phyloP scores from a whole-genome alignment of 495 filamentous ascomycete genomes.

The Extremus antarcticus region DNA sequence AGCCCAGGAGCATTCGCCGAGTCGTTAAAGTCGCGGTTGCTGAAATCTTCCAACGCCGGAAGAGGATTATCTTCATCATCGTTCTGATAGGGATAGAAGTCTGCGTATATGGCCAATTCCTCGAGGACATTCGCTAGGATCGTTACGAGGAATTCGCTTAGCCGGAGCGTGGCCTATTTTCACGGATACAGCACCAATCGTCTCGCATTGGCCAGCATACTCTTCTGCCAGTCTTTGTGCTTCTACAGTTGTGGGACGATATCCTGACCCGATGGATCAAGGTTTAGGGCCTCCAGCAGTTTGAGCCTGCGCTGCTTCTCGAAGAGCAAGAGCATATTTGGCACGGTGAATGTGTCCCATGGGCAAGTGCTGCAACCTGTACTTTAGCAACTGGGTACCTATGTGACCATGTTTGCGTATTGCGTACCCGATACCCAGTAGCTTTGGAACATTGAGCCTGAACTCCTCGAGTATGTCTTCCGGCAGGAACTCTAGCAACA shows the following conservation, averaged over 20 bases:
- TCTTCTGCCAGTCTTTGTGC: conserved; percentile 21
- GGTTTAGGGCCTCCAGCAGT: conserved; percentile 29
- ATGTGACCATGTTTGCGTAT: too few species aligned
- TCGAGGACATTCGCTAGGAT: conserved; percentile 20
- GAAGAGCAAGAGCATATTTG: conserved; percentile 30
- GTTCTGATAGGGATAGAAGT: conserved; percentile 17
- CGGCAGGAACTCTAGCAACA: conserved; percentile 33
- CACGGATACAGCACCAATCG: conserved; percentile 32
- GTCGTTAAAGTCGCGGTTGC: conserved; percentile 30
- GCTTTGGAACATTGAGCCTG: conserved; percentile 22
- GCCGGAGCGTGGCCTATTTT: conserved; percentile 24
- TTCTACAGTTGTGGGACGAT: conserved; percentile 25
- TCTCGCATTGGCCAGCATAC: conserved; percentile 21
- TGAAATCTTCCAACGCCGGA: not conserved
- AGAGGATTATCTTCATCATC: not conserved
- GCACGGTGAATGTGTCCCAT: conserved; percentile 28
- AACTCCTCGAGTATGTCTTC: conserved; percentile 27
- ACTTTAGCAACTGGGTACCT: too few species aligned
- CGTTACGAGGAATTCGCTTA: conserved; percentile 16
- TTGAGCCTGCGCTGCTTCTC: conserved; percentile 31
- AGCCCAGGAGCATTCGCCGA: conserved; percentile 29
- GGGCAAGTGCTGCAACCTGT: conserved; percentile 29
- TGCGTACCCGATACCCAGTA: too few species aligned
- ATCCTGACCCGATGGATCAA: conserved; percentile 26
- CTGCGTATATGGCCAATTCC: conserved; percentile 28